A percentile compares a stretch with the other conserved stretches of the same genome.
phyloP scores from a whole-genome alignment of 768 basidiomycete genomes.

The Panellus pusillus region DNA sequence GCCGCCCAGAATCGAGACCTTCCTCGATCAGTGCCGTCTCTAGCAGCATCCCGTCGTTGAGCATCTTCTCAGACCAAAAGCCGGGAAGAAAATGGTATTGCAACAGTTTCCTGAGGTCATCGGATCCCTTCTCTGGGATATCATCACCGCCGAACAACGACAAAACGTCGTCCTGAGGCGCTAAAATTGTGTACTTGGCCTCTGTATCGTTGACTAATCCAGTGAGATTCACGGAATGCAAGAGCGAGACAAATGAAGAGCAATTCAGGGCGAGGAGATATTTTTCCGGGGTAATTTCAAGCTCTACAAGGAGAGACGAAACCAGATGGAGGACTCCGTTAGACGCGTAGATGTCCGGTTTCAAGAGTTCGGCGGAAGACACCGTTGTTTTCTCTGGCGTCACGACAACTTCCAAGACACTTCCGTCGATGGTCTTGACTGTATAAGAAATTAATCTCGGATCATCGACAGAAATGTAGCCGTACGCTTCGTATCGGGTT shows the following conservation, averaged over 20 bases:
- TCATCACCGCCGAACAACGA: constrained; percentile 51
- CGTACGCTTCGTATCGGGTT: constrained; percentile 54
- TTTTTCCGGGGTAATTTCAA: constrained; percentile 90
- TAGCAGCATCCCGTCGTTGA: constrained; percentile 73
- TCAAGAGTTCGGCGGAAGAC: constrained; percentile 58
- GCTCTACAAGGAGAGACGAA: constrained; percentile 75
- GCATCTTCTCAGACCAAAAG: constrained; percentile 65
- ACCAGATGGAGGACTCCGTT: constrained; percentile 95
- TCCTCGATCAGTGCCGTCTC: constrained; percentile 75
- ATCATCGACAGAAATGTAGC: constrained; percentile 5
- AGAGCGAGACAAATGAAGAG: constrained; percentile 82
- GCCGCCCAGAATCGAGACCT: constrained; percentile 67
- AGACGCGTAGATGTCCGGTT: constrained; percentile 87
- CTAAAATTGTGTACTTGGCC: constrained; percentile 82
- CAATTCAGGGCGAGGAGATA: constrained; percentile 91
- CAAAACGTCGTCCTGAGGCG: constrained; percentile 85
- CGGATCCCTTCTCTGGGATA: constrained; percentile 63
- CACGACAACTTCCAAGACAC: constrained; percentile 59
- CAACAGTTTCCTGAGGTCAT: constrained; percentile 70
- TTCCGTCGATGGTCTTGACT: constrained; percentile 76
- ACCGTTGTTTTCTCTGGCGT: constrained; percentile 54
- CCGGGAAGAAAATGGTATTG: constrained; percentile 93
- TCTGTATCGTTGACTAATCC: constrained; percentile 70
- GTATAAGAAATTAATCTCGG: constrained; percentile 7
- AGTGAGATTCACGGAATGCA: constrained; percentile 80